These are phyloP conservation scores for Heritiera fomes DNA, from an alignment of 345 rosid genomes.

Conservation along the genomic window DNA sequence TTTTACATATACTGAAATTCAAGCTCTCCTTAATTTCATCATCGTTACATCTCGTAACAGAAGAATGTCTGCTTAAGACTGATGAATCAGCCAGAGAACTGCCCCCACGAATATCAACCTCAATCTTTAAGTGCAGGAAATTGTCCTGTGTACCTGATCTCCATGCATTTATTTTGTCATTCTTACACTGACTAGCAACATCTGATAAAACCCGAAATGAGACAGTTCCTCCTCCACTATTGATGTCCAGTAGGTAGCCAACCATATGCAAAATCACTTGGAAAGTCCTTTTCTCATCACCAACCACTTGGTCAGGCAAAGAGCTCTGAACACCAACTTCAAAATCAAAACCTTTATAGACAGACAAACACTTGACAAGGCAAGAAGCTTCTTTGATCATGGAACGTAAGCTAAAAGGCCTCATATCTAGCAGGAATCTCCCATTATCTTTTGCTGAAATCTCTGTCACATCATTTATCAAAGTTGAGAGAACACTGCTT, in stretches of 20 bases:
- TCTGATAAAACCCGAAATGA: constrained; percentile 55
- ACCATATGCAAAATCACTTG: constrained; percentile 94
- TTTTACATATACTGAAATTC: constrained; percentile 84
- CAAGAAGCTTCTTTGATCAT: constrained; percentile 84
- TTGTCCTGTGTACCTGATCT: constrained; percentile 49
- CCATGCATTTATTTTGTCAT: constrained; percentile 55
- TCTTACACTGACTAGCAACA: constrained; percentile 48
- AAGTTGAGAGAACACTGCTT: constrained; percentile 69
- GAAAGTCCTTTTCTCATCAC: constrained; percentile 82
- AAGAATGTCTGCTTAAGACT: constrained; percentile 31
- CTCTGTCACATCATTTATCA: constrained; percentile 79
- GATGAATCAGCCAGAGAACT: constrained; percentile 44
- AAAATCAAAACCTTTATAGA: constrained; percentile 67
- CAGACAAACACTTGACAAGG: constrained; percentile 80
- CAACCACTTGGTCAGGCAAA: constrained; percentile 73
- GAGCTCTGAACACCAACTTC: constrained; percentile 64
- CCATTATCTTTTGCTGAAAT: constrained; percentile 72
- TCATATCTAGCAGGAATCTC: constrained; percentile 65
- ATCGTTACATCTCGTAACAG: constrained; percentile 42
- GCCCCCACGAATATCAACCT: constrained; percentile 60
- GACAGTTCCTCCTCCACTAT: constrained; percentile 59
- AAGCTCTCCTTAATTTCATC: constrained; percentile 61
- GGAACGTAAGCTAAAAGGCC: constrained; percentile 65
- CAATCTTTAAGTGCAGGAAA: constrained; percentile 59
- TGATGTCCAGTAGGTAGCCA: constrained; percentile 69